Evolutionary conservation across 352 stramenopile species (phyloP).

Genomic region (Globisporangium barbulae): DNA sequence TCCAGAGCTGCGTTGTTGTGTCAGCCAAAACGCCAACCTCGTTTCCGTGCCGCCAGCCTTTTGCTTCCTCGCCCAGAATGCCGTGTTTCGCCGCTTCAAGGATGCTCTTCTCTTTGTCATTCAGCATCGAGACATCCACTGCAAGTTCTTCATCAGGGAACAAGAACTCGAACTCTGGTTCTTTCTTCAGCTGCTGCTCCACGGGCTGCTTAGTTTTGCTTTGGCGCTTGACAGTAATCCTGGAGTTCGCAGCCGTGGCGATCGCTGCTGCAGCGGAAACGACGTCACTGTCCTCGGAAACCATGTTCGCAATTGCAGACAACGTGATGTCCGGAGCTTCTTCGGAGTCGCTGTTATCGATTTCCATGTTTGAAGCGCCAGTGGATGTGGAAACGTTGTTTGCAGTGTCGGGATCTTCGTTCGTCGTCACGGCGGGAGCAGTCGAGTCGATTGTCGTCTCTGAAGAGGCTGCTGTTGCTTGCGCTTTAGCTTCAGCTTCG

Average conservation of each 20-base stretch:
- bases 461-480: neutral
- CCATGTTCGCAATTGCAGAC: constrained; percentile 85
- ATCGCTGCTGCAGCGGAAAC: constrained; percentile 52
- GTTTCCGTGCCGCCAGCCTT: constrained; percentile 64
- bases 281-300: constrained; percentile 75
- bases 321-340: constrained; percentile 74
- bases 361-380: constrained; percentile 65
- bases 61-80: constrained; percentile 57
- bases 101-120: constrained; percentile 38
- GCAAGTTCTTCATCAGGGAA: constrained; percentile 62
- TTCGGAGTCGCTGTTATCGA: constrained; percentile 80
- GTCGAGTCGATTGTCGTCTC: constrained; percentile 9
- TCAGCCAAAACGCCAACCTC: constrained; percentile 76
- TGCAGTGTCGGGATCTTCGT: constrained; percentile 26
- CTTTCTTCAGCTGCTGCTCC: constrained; percentile 20
- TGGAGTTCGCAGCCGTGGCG: constrained; percentile 31
- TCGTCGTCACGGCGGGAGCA: constrained; percentile 1
- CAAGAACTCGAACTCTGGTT: constrained; percentile 53
- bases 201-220: constrained; percentile 19
- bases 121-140: constrained; percentile 63
- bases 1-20: constrained; percentile 67
- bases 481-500: constrained; percentile 25
- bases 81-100: constrained; percentile 68
- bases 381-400: constrained; percentile 21
- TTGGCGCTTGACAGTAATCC: constrained; percentile 41